Evolutionary conservation across 2,329 filamentous ascomycete species (phyloP), one percentile per base, ranked within the genome.

Genomic region (Gyromitra esculenta): DNA sequence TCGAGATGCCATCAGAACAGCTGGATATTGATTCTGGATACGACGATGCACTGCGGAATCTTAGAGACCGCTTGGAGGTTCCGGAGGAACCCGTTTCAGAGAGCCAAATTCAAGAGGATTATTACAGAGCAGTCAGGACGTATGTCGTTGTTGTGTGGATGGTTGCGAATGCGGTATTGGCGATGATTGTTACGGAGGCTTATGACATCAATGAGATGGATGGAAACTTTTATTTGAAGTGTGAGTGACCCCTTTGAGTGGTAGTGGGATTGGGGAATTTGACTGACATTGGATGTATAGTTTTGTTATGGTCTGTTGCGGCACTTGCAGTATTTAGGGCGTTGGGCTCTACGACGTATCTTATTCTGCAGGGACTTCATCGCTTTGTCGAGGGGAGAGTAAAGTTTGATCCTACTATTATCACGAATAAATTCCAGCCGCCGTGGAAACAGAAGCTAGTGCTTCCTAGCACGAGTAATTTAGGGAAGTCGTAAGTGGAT

Each of bases 61-160:
- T 99, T 4, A 92, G 96, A 66, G 96, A 99, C 82, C 89, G 96
- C 57, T 87, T 99, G 81, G 94, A 97, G 83, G 95, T 98, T 0
- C 86, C 91, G 9, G 83, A 84, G 11, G 83, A 88, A 0, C 84
- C 86, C 0, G 81, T 89, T 15, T 90, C 88, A 56, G 95, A 97
- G 81, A 86, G 89, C 0, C 96, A 98, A 85, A 85, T 94, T 84
- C 96, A 99, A 84, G 96, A 99, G 84, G 96, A 99, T 85, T 99
- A 99, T 87, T 99, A 99, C 88, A 93, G 94, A 83, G 93, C 91
- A 52, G 96, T 99, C 67, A 90, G 96, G 70, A 99, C 96, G 0
- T 99, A 99, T 89, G 96, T 99, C 91, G 96, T 99, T 11, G 90
- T 97, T 56, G 88, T 91, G 60, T 99, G 96, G 96, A 93, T 99